These are phyloP conservation scores for Nannizziopsis arthrosporioides DNA, from an alignment of 2,329 filamentous ascomycete species.

Conservation along the genomic window DNA sequence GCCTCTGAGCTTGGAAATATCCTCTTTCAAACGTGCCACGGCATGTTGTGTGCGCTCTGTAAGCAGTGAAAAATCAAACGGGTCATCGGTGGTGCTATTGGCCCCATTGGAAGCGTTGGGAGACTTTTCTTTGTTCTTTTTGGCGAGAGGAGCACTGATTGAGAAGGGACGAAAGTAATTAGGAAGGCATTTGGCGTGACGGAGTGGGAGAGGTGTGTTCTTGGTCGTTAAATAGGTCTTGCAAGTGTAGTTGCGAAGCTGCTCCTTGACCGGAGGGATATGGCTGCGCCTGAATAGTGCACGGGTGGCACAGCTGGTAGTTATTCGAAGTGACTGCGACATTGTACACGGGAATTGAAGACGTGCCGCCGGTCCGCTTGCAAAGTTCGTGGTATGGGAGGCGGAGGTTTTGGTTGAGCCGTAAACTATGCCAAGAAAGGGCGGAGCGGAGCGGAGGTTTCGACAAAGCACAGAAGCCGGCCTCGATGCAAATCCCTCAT, in stretches of 20 bases:
- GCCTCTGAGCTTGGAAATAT: constrained; percentile 50
- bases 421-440: too few relatives aligned
- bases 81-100: constrained; percentile 36
- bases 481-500: too few relatives aligned
- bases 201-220: neutral
- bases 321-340: constrained; percentile 5
- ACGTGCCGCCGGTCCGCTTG: neutral
- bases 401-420: too few relatives aligned
- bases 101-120: constrained; percentile 30
- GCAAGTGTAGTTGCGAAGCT: neutral
- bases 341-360: neutral
- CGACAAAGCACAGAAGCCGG: too few relatives aligned
- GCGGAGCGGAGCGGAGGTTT: too few relatives aligned
- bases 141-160: constrained; percentile 32
- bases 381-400: too few relatives aligned
- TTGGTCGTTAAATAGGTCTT: neutral
- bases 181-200: neutral
- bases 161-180: constrained; percentile 28
- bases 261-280: neutral
- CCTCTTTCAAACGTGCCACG: constrained; percentile 47
- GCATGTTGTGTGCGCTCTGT: constrained; percentile 45
- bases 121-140: constrained; percentile 42
- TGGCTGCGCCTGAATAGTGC: neutral
- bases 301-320: neutral
- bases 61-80: constrained; percentile 49